phyloP scores from a whole-genome alignment of 257 asterid species.

The Nicotiana paniculata region DNA sequence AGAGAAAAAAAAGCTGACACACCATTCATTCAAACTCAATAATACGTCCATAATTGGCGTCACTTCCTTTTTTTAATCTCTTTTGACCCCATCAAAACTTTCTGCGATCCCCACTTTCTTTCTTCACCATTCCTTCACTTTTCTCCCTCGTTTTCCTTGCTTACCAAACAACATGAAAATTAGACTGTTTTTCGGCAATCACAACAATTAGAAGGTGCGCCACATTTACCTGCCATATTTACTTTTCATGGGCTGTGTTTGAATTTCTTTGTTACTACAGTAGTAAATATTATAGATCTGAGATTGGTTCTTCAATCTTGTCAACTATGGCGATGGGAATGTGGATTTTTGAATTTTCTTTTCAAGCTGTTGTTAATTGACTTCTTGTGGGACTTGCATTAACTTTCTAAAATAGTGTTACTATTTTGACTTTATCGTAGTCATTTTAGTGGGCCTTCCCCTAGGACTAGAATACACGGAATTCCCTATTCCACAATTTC shows the following conservation, averaged over 20 bases:
- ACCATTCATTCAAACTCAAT: not conserved
- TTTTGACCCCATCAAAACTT: conserved; percentile 12
- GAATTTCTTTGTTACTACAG: not conserved
- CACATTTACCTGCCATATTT: not conserved
- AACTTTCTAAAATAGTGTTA: not conserved
- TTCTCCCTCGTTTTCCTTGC: not conserved
- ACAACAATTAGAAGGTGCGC: not conserved
- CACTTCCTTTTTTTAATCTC: not conserved
- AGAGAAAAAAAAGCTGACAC: not conserved
- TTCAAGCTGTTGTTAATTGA: not conserved
- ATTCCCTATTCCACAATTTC: not conserved
- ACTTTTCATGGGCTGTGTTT: not conserved
- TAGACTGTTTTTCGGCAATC: not conserved
- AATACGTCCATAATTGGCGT: conserved; percentile 16
- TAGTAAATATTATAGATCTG: not conserved
- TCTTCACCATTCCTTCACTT: not conserved
- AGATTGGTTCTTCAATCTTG: not conserved
- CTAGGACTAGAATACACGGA: not conserved
- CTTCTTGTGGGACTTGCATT: not conserved
- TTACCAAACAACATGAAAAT: not conserved
- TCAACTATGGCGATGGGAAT: not conserved
- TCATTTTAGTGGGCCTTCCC: not conserved
- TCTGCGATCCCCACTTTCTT: conserved; percentile 13
- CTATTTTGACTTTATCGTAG: conserved; percentile 5
- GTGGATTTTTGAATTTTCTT: not conserved